Percentiles rank a stretch among this genome's conserved stretches.
phyloP scores from a whole-genome alignment of 108 stramenopile species.

The Skeletonema costatum region DNA sequence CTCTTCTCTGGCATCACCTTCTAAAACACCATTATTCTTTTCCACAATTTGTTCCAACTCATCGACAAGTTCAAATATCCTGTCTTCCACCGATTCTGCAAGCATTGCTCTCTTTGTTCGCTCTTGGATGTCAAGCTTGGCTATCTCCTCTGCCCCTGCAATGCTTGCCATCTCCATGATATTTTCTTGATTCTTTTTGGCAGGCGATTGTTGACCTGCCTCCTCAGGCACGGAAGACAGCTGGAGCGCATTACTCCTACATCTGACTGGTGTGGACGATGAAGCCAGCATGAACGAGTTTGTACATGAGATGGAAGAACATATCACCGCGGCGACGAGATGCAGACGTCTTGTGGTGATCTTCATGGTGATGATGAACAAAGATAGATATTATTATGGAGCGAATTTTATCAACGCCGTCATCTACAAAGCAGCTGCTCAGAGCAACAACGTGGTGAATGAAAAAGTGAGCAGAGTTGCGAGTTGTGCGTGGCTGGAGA shows the following conservation, averaged over 20 bases:
- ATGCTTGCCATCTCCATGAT: conserved; percentile 25
- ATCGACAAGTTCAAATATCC: conserved; percentile 51
- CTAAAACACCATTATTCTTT: conserved; percentile 19
- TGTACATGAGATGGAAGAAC: not conserved
- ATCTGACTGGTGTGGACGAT: not conserved
- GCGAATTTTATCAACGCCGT: not conserved
- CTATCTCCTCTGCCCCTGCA: conserved; percentile 22
- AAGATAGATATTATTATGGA: not conserved
- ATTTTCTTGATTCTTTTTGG: conserved; percentile 23
- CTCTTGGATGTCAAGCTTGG: conserved; percentile 32
- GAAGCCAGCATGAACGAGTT: not conserved
- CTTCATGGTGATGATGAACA: not conserved
- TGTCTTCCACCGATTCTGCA: conserved; percentile 62
- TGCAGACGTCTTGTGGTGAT: not conserved
- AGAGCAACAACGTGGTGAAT: too few relatives aligned
- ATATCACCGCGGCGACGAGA: not conserved
- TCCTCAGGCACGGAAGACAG: not conserved
- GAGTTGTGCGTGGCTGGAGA: too few relatives aligned
- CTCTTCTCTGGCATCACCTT: conserved; percentile 37
- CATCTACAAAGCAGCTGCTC: not conserved
- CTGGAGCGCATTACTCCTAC: not conserved
- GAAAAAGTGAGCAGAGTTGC: too few relatives aligned
- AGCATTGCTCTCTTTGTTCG: conserved; percentile 65
- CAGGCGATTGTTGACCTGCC: not conserved
- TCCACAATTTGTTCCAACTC: conserved; percentile 42